Evolutionary conservation across 257 asterid genomes (phyloP).

Genomic region (Solanum microdontum): DNA sequence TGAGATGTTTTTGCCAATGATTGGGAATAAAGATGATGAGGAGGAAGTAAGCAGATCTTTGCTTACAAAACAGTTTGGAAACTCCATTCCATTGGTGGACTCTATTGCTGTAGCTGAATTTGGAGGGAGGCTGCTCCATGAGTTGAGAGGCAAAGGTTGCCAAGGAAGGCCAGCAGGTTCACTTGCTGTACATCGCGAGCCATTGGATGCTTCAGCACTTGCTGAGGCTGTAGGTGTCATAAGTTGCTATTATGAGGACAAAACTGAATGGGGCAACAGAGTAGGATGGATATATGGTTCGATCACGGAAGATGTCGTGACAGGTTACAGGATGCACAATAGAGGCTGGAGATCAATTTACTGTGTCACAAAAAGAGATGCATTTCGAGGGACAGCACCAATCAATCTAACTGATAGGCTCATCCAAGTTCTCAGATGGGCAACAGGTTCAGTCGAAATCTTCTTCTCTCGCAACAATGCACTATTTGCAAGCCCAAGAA

Average conservation of each 20-base stretch:
- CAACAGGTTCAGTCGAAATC: slow-evolving; percentile 92
- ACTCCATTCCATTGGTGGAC: slow-evolving; percentile 52
- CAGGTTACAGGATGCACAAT: slow-evolving; percentile 88
- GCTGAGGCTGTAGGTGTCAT: slow-evolving; percentile 80
- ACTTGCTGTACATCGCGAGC: slow-evolving; percentile 77
- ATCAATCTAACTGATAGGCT: slow-evolving; percentile 79
- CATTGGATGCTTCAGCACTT: slow-evolving; percentile 68
- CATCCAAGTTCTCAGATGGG: slow-evolving; percentile 88
- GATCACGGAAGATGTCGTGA: slow-evolving; percentile 82
- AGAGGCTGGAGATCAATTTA: slow-evolving; percentile 87
- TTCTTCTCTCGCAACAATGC: slow-evolving; percentile 88
- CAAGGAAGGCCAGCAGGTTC: slow-evolving; percentile 77
- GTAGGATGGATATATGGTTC: slow-evolving; percentile 97
- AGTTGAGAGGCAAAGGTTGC: slow-evolving; percentile 63
- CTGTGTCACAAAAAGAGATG: slow-evolving; percentile 73
- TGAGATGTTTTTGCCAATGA: slow-evolving; percentile 49
- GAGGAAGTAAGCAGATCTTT: slow-evolving; percentile 37
- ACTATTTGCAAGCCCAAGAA: slow-evolving; percentile 52
- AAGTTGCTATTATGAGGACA: slow-evolving; percentile 80
- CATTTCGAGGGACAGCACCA: slow-evolving; percentile 96
- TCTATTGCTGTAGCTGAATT: slow-evolving; percentile 84
- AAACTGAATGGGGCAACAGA: slow-evolving; percentile 83
- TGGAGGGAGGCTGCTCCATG: slow-evolving; percentile 75
- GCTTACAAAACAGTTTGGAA: slow-evolving; percentile 58
- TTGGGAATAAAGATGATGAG: slow-evolving; percentile 29